Percentiles rank a stretch among this genome's conserved stretches.
Conservation (phyloP, 495 filamentous ascomycete genomes). For the Penicillium macrosclerotiorum region DNA sequence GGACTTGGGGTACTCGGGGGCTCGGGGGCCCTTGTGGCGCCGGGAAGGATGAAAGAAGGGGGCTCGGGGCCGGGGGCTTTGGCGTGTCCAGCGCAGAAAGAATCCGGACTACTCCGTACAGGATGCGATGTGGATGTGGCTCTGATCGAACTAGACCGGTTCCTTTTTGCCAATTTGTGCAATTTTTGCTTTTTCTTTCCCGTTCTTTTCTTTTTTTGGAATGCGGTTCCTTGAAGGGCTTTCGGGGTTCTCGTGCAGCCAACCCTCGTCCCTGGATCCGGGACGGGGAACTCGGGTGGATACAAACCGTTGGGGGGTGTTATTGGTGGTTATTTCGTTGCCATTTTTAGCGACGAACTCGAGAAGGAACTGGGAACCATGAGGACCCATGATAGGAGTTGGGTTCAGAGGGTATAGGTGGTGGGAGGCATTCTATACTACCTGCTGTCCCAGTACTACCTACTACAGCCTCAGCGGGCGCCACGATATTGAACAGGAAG, state of each 20-base stretch:
- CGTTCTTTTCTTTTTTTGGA: neutral
- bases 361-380: no score
- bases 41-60: neutral
- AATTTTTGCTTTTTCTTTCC: neutral
- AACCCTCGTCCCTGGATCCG: neutral
- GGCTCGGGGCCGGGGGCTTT: neutral
- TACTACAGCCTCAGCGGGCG: no score
- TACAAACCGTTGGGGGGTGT: neutral
- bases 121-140: no score
- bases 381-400: no score
- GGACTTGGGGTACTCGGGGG: neutral
- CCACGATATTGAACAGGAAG: no score
- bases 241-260: conserved; percentile 7
- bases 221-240: neutral
- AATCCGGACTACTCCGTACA: no score
- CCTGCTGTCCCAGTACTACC: no score
- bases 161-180: conserved; percentile 1
- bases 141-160: neutral
- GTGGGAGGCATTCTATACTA: no score
- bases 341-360: conserved; percentile 3
- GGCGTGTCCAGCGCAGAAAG: no score
- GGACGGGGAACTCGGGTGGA: conserved; percentile 1
- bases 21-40: neutral
- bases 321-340: neutral
- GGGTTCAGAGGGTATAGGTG: neutral